Percentiles rank a stretch among this genome's conserved stretches.
Evolutionary conservation across 1,284 basidiomycete genomes (phyloP).

Genomic region (Neonothopanus nambi): DNA sequence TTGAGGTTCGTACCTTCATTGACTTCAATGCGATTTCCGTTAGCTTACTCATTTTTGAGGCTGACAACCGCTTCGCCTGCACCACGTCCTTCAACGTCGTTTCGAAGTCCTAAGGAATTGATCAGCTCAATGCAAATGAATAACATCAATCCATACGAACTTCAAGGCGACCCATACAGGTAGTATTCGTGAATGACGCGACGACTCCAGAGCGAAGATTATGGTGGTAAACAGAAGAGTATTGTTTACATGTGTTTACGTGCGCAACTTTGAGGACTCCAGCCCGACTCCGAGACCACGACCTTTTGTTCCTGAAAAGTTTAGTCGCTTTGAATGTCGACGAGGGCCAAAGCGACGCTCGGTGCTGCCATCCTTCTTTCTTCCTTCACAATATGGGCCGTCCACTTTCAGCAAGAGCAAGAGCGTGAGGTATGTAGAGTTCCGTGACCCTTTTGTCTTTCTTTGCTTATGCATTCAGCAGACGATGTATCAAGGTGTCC

Average conservation of each 20-base stretch:
- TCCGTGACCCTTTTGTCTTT: not conserved
- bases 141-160: too few relatives aligned
- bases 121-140: not conserved
- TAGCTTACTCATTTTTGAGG: conserved; percentile 77
- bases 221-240: conserved; percentile 14
- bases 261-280: not conserved
- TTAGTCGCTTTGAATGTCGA: conserved; percentile 44
- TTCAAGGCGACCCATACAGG: not conserved
- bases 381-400: conserved; percentile 81
- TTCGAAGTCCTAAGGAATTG: conserved; percentile 67
- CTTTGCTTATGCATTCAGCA: conserved; percentile 28
- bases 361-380: conserved; percentile 68
- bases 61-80: conserved; percentile 77
- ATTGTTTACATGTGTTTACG: conserved; percentile 1
- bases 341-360: conserved; percentile 78
- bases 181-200: too few relatives aligned
- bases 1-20: conserved; percentile 60
- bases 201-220: conserved; percentile 2
- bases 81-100: conserved; percentile 77
- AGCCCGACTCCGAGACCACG: too few relatives aligned
- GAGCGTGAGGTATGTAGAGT: conserved; percentile 72
- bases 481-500: conserved; percentile 90
- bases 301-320: too few relatives aligned
- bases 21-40: conserved; percentile 73
- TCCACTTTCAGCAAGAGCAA: conserved; percentile 85